Percentiles rank a stretch among this genome's conserved stretches.
Evolutionary conservation across 1,284 basidiomycete genomes (phyloP).

Genomic region (Ustilago sp.): DNA sequence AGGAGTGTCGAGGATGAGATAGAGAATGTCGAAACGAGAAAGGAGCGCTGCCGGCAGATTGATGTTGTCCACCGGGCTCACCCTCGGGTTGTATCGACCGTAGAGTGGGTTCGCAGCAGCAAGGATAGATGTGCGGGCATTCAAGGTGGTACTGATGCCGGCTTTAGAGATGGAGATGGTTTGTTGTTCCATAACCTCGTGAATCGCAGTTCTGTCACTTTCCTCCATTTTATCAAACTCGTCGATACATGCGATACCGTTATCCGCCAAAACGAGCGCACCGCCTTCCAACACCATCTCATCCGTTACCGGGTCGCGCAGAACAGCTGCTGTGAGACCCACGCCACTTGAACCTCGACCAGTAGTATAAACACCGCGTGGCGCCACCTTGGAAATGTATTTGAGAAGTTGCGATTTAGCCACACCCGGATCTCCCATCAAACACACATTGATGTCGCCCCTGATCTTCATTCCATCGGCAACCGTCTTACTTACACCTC

Average conservation of each 20-base stretch:
- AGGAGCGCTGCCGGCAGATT: slow-evolving; percentile 96
- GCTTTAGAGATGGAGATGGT: slow-evolving; percentile 99
- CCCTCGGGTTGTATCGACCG: slow-evolving; percentile 96
- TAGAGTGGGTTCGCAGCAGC: slow-evolving; percentile 98
- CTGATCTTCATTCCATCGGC: slow-evolving; percentile 99
- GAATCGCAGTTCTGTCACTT: slow-evolving; percentile 94
- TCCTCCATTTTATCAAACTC: slow-evolving; percentile 99
- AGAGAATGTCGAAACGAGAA: slow-evolving; percentile 95
- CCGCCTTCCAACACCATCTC: slow-evolving; percentile 99
- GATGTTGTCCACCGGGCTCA: slow-evolving; percentile 99
- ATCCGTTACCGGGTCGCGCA: slow-evolving; percentile 98
- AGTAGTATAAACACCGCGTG: slow-evolving; percentile 96
- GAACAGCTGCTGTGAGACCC: slow-evolving; percentile 97
- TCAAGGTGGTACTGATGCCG: slow-evolving; percentile 97
- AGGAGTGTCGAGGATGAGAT: slow-evolving; percentile 96
- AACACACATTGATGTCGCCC: slow-evolving; percentile 95
- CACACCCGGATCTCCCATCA: slow-evolving; percentile 99
- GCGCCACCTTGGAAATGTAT: slow-evolving; percentile 98
- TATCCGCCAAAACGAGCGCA: slow-evolving; percentile 96
- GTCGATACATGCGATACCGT: slow-evolving; percentile 99
- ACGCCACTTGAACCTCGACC: slow-evolving; percentile 98
- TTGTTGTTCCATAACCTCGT: slow-evolving; percentile 99
- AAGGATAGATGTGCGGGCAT: slow-evolving; percentile 97
- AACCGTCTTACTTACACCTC: slow-evolving; percentile 93
- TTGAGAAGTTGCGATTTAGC: slow-evolving; percentile 98